A percentile compares a stretch with the other conserved stretches of the same genome.
Conservation (phyloP, 441 rosid species). For the Adansonia madagascariensis region DNA sequence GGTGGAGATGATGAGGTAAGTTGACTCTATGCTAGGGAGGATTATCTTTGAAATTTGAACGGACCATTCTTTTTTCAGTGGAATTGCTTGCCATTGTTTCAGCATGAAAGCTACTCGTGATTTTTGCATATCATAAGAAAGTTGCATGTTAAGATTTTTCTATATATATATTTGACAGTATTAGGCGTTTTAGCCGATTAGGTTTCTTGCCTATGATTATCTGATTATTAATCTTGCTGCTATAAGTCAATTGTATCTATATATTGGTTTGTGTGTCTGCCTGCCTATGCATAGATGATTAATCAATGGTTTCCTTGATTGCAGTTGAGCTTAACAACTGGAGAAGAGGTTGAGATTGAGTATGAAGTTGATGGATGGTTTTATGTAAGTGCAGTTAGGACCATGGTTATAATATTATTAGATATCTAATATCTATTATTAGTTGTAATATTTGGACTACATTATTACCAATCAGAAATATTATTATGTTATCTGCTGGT, state of each 20-base stretch:
- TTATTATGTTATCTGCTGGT: not conserved
- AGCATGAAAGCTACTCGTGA: not conserved
- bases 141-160: not conserved
- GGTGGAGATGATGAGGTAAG: constrained; percentile 99
- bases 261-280: not conserved
- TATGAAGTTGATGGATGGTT: constrained; percentile 99
- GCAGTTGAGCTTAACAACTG: constrained; percentile 93
- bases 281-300: constrained; percentile 1
- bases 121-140: not conserved
- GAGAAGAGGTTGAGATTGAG: constrained; percentile 92
- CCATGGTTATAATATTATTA: not conserved
- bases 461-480: too few relatives aligned
- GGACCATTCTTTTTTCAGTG: not conserved
- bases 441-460: not conserved
- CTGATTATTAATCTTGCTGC: not conserved
- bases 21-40: constrained; percentile 9
- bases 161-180: not conserved
- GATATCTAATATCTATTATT: not conserved
- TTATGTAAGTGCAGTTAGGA: constrained; percentile 66
- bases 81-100: not conserved
- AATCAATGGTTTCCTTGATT: constrained; percentile 30
- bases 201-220: not conserved
- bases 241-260: not conserved
- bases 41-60: constrained; percentile 7
- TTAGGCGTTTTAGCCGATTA: not conserved